Evolutionary conservation across 2,329 filamentous ascomycete genomes (phyloP), one percentile per base, ranked within the genome.

Genomic region (Alternaria brassicae): DNA sequence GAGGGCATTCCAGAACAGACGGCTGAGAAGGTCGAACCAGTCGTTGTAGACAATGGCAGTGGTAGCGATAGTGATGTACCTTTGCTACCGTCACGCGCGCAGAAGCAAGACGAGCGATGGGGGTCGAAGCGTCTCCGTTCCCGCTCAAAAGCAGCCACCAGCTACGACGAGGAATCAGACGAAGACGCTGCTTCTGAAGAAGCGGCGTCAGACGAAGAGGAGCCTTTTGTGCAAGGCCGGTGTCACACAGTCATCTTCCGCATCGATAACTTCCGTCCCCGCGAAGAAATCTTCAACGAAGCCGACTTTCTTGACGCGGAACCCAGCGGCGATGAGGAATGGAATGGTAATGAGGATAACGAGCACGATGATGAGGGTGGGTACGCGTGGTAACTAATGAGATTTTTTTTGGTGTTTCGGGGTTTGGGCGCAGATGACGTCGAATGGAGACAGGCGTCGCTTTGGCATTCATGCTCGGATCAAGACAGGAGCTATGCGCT

Each of bases 211-310:
- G 53, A 58, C 10, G 66, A 63, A 17, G 69, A 68, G n/a, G 56
- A 61, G 6, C 41, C 50, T 0, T 82, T 83, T 57, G 78, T 89
- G 25, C 91, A 93, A 61, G 90, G 90, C 1, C 82, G 89, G 65
- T 94, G 91, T 70, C 83, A 88, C 39, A 82, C 87, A 6, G 90
- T 93, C 17, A 85, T 90, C 60, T 84, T 93, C 41, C 81, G 86
- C 42, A 88, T 93, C 65, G 91, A 93, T 76, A 93, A 93, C 72
- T 85, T 91, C 71, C 88, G 91, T 60, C 88, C 88, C 5, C 83
- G 83, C 2, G 91, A 92, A 77, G 79, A 84, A 23, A 87, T 89
- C 61, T 91, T 84, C 63, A 84, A 84, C 21, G 91, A 92, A 81
- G 86, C 84, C 1, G 90, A 94, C 72, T 93, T 94, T 67, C 76